Evolutionary conservation across 176 grass and related monocot species (phyloP), one percentile per base, ranked within the genome.

Genomic region (Leersia perrieri): DNA sequence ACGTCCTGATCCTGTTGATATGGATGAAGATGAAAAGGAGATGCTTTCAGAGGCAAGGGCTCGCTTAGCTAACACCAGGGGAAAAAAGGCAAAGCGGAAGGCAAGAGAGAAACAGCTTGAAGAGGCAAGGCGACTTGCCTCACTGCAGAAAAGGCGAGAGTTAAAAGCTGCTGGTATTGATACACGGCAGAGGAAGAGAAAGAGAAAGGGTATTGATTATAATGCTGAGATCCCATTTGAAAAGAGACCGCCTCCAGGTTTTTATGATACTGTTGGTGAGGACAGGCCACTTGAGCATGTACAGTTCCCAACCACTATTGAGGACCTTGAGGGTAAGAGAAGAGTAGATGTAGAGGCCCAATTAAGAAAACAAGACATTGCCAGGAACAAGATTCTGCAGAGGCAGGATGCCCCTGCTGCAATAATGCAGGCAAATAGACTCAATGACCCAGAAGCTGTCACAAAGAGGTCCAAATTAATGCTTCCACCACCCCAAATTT

Each of bases 11-110:
- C 94, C 94, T 69, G 94, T 97, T 53, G 91, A 97, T 65, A 97
- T 97, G 94, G 94, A 97, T 9, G 94, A 94, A 79, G 91, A 97
- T 80, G 94, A 97, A 84, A 97, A 97, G 77, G 94, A 97, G 81
- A 94, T 97, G 94, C 94, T 94, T 53, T 97, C 94, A 12, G 94
- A 97, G 81, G 94, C 94, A n/a, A 84, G 94, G 72, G 94, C 94
- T 64, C 89, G 91, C 5, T 87, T 97, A 70, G 94, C 91, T 81
- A 97, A 97, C 76, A 97, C 94, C 28, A 87, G 94, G 33, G 94
- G 94, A 31, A 97, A 97, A 88, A 97, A 97, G 47, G 94, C 94
- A 23, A 97, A 97, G 75, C 79, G 94, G 31, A 97, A 97, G 81
- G 94, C 91, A 74, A 90, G 91, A 87, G 94, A 97, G 87, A 97